These are phyloP conservation scores for Scheffersomyces quercinus DNA, from an alignment of 1,139 yeast species.

Conservation along the genomic window DNA sequence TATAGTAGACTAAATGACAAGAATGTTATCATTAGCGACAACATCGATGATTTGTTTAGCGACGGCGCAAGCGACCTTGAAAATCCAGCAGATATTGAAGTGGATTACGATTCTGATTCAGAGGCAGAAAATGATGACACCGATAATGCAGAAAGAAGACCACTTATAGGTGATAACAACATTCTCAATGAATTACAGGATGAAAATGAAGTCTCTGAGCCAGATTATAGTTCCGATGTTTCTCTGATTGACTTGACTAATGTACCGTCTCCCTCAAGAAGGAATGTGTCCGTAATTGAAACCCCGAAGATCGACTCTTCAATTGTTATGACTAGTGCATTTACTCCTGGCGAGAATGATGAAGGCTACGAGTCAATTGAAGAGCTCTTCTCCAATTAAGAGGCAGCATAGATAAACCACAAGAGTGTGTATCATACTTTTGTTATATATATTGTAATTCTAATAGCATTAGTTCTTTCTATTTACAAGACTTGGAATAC, in stretches of 20 bases:
- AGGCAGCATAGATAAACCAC: too few species aligned
- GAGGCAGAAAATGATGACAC: slow-evolving; percentile 9
- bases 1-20: background rate
- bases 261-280: background rate
- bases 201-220: background rate
- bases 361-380: slow-evolving; percentile 23
- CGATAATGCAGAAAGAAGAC: slow-evolving; percentile 4
- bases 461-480: too few species aligned
- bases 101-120: slow-evolving; percentile 16
- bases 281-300: background rate
- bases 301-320: slow-evolving; percentile 1
- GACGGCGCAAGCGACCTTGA: slow-evolving; percentile 5
- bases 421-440: too few species aligned
- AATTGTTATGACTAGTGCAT: background rate
- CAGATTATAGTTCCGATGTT: too few species aligned
- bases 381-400: slow-evolving; percentile 15
- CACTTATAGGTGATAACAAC: too few species aligned
- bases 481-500: too few species aligned
- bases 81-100: slow-evolving; percentile 2
- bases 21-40: background rate
- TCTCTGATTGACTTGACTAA: too few species aligned
- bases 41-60: slow-evolving; percentile 19
- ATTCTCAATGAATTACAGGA: background rate
- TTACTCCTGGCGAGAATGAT: background rate
- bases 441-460: too few species aligned